Evolutionary conservation across 805 yeast genomes (phyloP), one percentile per base, ranked within the genome.

Genomic region (Candida boleticola): DNA sequence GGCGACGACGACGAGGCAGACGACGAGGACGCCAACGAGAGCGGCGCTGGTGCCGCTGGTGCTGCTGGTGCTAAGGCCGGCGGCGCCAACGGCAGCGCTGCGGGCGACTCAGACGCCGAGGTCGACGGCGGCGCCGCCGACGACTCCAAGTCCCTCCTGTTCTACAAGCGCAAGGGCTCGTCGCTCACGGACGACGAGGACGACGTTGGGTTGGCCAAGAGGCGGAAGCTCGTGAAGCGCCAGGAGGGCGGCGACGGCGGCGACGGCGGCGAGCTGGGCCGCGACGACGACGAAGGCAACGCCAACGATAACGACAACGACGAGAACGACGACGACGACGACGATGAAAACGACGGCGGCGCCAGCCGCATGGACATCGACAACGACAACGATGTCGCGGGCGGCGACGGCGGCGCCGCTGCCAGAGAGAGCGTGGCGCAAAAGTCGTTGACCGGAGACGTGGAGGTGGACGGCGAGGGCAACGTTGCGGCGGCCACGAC

Each of bases 261-360:
- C 22, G 21, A 18, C 21, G 18, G 17, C 17, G 10, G 11, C 10
- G 51, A 29, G 40, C 44, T 2, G 10, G 27, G 27, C 27, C 10
- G 27, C 27, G 56, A 50, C 25, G 56, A 50, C n/a, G 51, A 46
- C 20, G 47, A 43, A 38, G 45, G 47, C 29, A 47, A 33, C 18
- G 37, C 36, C n/a, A 32, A 27, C 20, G 32, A 35, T 19, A 29
- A 26, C 22, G 37, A 35, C 26, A 37, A 43, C 32, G 33, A 41
- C 14, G 42, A 29, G 13, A 40, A 37, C 9, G 46, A 37, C 4
- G 42, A 26, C 5, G 39, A 25, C 22, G 40, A 37, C 19, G 44
- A 29, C 13, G 39, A 34, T 26, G 39, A 39, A 14, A 41, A 29
- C 23, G 42, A 26, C 14, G 40, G 41, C 13, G 41, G 22, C 13